Evolutionary conservation across 768 basidiomycete genomes (phyloP).

Genomic region (Lyophyllum atratum): DNA sequence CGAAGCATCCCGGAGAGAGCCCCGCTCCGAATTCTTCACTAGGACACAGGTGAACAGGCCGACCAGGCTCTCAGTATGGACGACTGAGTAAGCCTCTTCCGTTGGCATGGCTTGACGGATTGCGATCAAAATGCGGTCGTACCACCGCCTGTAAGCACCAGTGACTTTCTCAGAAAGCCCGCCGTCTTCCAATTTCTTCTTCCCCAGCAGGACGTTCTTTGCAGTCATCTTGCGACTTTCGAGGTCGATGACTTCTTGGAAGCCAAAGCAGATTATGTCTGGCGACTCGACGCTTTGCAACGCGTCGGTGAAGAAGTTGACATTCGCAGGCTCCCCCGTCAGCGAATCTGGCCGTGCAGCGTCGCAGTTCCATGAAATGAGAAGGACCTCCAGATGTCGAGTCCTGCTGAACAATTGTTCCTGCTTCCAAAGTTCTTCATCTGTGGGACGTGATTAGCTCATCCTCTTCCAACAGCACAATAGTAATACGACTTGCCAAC

Average conservation of each 20-base stretch:
- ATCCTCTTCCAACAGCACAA: neutral
- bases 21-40: slow-evolving; percentile 66
- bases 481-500: slow-evolving; percentile 59
- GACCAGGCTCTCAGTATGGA: slow-evolving; percentile 86
- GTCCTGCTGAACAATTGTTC: slow-evolving; percentile 80
- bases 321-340: slow-evolving; percentile 64
- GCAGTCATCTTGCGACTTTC: slow-evolving; percentile 91
- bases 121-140: slow-evolving; percentile 73
- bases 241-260: slow-evolving; percentile 97
- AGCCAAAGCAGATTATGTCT: slow-evolving; percentile 91
- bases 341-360: slow-evolving; percentile 82
- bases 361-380: slow-evolving; percentile 93
- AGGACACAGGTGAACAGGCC: slow-evolving; percentile 84
- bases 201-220: slow-evolving; percentile 85
- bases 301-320: slow-evolving; percentile 77
- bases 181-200: slow-evolving; percentile 56
- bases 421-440: slow-evolving; percentile 71
- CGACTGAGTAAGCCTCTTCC: slow-evolving; percentile 74
- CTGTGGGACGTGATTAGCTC: slow-evolving; percentile 37
- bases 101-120: slow-evolving; percentile 76
- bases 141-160: slow-evolving; percentile 85
- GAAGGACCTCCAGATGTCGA: slow-evolving; percentile 73
- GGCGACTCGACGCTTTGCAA: slow-evolving; percentile 73
- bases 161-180: slow-evolving; percentile 82
- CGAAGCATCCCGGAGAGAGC: slow-evolving; percentile 61